These are phyloP conservation scores for Rhododendron griersonianum DNA, from an alignment of 148 eudicot genomes.

Conservation along the genomic window DNA sequence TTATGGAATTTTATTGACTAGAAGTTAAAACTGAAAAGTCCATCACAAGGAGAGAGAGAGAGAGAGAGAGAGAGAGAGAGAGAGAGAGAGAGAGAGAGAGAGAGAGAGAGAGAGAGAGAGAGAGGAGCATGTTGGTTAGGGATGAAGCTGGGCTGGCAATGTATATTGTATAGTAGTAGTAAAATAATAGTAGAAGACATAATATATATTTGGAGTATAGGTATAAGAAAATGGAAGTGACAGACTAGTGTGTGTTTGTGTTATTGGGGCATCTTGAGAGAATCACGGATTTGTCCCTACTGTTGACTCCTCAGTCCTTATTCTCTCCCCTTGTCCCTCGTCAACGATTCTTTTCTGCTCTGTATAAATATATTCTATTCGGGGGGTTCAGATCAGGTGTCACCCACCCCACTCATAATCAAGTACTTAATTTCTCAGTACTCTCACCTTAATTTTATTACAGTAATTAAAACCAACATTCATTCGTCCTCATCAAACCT, in stretches of 20 bases:
- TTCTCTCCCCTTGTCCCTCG: not conserved
- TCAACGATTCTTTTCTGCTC: not conserved
- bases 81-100: not conserved
- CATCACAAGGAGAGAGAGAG: not conserved
- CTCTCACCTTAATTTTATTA: not conserved
- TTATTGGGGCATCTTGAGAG: not conserved
- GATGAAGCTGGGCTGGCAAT: not conserved
- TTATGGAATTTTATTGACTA: not conserved
- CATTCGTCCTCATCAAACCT: not conserved
- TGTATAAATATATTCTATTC: not conserved
- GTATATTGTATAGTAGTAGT: not conserved
- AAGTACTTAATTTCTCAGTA: not conserved
- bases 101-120: not conserved
- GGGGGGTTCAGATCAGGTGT: slow-evolving; percentile 4
- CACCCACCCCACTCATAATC: slow-evolving; percentile 4
- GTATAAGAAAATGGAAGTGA: not conserved
- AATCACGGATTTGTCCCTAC: slow-evolving; percentile 15
- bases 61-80: not conserved
- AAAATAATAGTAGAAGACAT: not conserved
- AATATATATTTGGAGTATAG: not conserved
- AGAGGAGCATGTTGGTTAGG: not conserved
- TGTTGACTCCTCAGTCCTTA: not conserved
- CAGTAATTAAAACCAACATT: not conserved
- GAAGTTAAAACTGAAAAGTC: not conserved
- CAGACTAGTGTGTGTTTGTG: not conserved